phyloP scores from a whole-genome alignment of 306 rosid genomes.

The Malus asiatica region DNA sequence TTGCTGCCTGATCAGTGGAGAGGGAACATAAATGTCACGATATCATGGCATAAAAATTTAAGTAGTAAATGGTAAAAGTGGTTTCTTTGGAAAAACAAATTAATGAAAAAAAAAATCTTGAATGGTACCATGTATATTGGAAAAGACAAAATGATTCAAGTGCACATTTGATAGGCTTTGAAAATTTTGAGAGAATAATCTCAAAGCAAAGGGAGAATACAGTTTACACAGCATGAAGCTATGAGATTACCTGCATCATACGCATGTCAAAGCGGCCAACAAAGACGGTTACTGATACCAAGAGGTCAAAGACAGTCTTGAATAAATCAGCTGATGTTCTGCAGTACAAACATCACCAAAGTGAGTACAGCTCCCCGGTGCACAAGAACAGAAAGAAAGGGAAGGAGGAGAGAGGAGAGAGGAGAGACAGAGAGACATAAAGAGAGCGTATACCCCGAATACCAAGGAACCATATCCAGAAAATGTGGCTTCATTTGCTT shows the following conservation, averaged over 20 bases:
- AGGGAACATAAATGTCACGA: slow-evolving; percentile 13
- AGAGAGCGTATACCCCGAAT: slow-evolving; percentile 65
- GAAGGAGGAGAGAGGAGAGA: slow-evolving; percentile 13
- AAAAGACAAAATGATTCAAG: neutral
- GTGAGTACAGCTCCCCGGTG: slow-evolving; percentile 8
- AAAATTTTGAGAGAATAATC: neutral
- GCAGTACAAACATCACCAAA: slow-evolving; percentile 32
- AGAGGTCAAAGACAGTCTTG: slow-evolving; percentile 95
- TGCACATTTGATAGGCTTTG: neutral
- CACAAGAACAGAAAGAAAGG: neutral
- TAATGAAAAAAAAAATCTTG: too few relatives aligned
- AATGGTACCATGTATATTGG: neutral
- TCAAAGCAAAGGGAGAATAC: neutral
- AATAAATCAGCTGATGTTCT: slow-evolving; percentile 98
- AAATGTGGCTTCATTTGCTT: slow-evolving; percentile 91
- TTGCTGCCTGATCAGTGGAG: slow-evolving; percentile 77
- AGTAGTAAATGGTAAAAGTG: neutral
- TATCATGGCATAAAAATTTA: neutral
- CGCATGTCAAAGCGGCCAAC: slow-evolving; percentile 99
- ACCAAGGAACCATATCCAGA: slow-evolving; percentile 99
- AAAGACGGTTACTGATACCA: slow-evolving; percentile 93
- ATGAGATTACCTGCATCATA: slow-evolving; percentile 80
- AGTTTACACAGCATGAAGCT: neutral
- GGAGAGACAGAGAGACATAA: slow-evolving; percentile 3
- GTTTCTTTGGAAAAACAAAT: too few relatives aligned